phyloP scores from a whole-genome alignment of 2,329 filamentous ascomycete species.

The Polytolypa hystricis region DNA sequence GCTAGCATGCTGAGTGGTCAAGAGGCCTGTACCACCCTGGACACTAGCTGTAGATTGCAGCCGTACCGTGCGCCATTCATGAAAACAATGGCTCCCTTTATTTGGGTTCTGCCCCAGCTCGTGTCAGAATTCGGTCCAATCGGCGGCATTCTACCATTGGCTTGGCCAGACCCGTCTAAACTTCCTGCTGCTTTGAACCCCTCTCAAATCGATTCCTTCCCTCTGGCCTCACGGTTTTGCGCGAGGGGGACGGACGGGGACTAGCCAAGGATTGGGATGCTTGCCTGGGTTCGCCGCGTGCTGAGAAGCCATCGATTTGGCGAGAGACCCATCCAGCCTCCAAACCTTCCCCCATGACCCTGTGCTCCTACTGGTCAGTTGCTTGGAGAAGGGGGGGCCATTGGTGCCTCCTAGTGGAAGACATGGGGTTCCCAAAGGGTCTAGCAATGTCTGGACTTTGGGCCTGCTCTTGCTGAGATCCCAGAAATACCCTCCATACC shows the following conservation, averaged over 20 bases:
- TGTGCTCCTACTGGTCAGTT: constrained; percentile 10
- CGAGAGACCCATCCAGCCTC: constrained; percentile 23
- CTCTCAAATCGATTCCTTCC: background rate
- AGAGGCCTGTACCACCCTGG: constrained; percentile 6
- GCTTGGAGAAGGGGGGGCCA: constrained; percentile 4
- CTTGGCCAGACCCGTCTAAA: background rate
- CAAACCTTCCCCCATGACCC: constrained; percentile 15
- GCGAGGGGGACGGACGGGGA: background rate
- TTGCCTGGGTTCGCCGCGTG: constrained; percentile 6
- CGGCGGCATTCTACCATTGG: background rate
- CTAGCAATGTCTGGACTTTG: constrained; percentile 2
- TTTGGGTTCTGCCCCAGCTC: constrained; percentile 3
- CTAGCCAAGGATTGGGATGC: constrained; percentile 5
- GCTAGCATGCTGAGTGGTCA: constrained; percentile 4
- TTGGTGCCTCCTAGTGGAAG: background rate
- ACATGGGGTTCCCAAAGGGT: background rate
- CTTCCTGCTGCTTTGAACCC: background rate
- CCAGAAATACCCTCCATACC: background rate
- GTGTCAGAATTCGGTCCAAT: constrained; percentile 6
- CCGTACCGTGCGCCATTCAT: constrained; percentile 14
- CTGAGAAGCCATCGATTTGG: constrained; percentile 10
- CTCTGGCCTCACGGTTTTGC: background rate
- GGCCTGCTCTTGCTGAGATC: constrained; percentile 4
- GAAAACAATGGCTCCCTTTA: constrained; percentile 4
- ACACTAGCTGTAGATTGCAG: constrained; percentile 15